A percentile compares a stretch with the other conserved stretches of the same genome.
Evolutionary conservation across 768 basidiomycete genomes (phyloP).

Genomic region (Tylopilus felleus): DNA sequence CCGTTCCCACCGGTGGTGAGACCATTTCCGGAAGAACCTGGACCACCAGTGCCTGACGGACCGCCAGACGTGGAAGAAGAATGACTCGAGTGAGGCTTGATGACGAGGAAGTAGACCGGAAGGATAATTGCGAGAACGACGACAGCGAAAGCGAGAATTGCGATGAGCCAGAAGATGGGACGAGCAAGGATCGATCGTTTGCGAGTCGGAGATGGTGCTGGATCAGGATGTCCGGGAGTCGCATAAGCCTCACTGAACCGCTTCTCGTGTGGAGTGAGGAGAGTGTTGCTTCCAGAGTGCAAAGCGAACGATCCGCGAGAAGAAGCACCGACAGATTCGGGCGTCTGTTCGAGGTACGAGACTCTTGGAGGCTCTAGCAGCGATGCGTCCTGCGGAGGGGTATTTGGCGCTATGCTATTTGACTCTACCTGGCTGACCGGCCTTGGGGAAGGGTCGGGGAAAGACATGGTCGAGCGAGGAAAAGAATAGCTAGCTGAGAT

Average conservation of each 20-base stretch:
- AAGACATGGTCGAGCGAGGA: conserved; percentile 2
- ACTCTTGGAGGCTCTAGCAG: conserved; percentile 20
- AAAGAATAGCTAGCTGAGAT: neutral
- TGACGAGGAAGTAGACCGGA: conserved; percentile 36
- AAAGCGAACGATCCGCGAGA: conserved; percentile 21
- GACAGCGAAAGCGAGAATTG: conserved; percentile 27
- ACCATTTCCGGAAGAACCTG: conserved; percentile 6
- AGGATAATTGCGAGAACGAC: conserved; percentile 40
- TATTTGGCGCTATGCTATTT: conserved; percentile 6
- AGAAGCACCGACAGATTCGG: conserved; percentile 15
- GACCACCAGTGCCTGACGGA: neutral
- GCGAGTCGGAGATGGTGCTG: neutral
- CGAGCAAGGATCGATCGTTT: conserved; percentile 21
- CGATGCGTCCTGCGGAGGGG: conserved; percentile 5
- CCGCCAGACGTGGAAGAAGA: neutral
- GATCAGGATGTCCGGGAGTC: neutral
- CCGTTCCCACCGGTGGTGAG: conserved; percentile 60
- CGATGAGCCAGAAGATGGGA: conserved; percentile 28
- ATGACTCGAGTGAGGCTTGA: conserved; percentile 19
- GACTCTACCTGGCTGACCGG: conserved; percentile 19
- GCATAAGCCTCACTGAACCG: conserved; percentile 5
- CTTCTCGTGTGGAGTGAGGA: conserved; percentile 23
- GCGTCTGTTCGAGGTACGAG: conserved; percentile 25
- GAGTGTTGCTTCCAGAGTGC: conserved; percentile 21
- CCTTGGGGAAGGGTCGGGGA: conserved; percentile 14